Conservation (phyloP, 2,329 filamentous ascomycete genomes). For the Cryphonectria naterciae region DNA sequence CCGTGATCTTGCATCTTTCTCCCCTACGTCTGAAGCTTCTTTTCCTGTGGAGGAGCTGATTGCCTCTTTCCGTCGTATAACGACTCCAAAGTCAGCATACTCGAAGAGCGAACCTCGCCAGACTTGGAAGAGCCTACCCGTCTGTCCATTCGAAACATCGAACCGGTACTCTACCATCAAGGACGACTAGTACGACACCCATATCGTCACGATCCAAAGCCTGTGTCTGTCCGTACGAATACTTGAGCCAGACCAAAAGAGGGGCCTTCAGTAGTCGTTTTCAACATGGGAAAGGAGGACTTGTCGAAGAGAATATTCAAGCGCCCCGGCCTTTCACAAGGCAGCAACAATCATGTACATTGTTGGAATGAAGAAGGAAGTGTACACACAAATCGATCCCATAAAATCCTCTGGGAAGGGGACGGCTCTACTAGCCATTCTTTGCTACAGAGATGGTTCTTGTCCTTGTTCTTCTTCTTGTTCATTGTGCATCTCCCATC, state of each 20-base stretch:
- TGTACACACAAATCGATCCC: conserved; percentile 62
- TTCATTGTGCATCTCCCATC: conserved; percentile 1
- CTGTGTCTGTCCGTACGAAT: conserved; percentile 79
- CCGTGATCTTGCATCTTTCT: conserved; percentile 30
- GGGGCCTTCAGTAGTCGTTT: conserved; percentile 80
- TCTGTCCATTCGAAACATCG: conserved; percentile 53
- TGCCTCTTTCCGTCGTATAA: conserved; percentile 74
- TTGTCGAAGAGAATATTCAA: conserved; percentile 61
- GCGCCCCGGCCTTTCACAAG: conserved; percentile 10
- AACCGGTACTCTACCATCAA: conserved; percentile 55
- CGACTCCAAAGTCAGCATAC: conserved; percentile 44
- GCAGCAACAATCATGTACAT: conserved; percentile 71
- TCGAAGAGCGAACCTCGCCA: conserved; percentile 53
- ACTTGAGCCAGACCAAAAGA: conserved; percentile 81
- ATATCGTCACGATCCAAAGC: conserved; percentile 84
- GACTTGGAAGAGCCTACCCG: conserved; percentile 57
- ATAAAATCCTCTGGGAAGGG: conserved; percentile 63
- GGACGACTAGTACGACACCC: conserved; percentile 78
- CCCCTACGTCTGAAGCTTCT: no score
- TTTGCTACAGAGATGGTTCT: conserved; percentile 66
- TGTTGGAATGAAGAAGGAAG: conserved; percentile 63
- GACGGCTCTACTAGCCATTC: conserved; percentile 74
- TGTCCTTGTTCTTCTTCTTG: neutral
- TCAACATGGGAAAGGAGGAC: conserved; percentile 75
- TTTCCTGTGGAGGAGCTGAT: conserved; percentile 42